Evolutionary conservation across 2,329 filamentous ascomycete genomes (phyloP).

Genomic region (Fusarium nisikadoi): DNA sequence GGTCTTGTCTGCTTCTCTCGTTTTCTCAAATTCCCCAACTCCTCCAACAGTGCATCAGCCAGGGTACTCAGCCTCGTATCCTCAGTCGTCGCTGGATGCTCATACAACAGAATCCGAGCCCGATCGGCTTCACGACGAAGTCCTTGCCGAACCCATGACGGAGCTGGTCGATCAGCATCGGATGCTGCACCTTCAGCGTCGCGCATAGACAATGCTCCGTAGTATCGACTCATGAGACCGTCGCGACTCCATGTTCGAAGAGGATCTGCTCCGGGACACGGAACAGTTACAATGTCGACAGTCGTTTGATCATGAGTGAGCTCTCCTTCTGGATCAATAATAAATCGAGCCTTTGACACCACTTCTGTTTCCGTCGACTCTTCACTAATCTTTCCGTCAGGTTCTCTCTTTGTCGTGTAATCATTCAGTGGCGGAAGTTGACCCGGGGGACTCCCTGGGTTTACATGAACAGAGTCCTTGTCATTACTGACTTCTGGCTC

Average conservation of each 20-base stretch:
- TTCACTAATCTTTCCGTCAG: neutral
- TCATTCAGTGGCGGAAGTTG: constrained; percentile 36
- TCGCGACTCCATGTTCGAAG: constrained; percentile 65
- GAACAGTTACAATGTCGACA: constrained; percentile 64
- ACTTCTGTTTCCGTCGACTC: neutral
- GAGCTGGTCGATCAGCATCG: constrained; percentile 41
- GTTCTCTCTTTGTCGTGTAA: constrained; percentile 17
- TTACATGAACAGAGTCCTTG: constrained; percentile 43
- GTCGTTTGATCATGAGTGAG: constrained; percentile 62
- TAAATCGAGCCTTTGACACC: constrained; percentile 39
- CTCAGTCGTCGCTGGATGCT: constrained; percentile 57
- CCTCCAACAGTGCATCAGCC: constrained; percentile 59
- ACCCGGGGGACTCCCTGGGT: constrained; percentile 42
- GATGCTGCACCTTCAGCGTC: constrained; percentile 46
- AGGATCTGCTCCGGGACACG: constrained; percentile 63
- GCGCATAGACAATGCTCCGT: constrained; percentile 55
- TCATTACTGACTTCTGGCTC: constrained; percentile 31
- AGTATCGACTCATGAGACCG: constrained; percentile 59
- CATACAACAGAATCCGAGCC: constrained; percentile 63
- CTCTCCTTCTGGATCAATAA: constrained; percentile 50
- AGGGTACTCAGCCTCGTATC: constrained; percentile 55
- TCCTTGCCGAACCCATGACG: constrained; percentile 65
- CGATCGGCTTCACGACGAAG: constrained; percentile 59
- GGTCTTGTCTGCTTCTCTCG: constrained; percentile 57
- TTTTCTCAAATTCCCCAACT: constrained; percentile 52